Conservation (phyloP, 2,329 filamentous ascomycete species). For the Hirsutella thompsonii region DNA sequence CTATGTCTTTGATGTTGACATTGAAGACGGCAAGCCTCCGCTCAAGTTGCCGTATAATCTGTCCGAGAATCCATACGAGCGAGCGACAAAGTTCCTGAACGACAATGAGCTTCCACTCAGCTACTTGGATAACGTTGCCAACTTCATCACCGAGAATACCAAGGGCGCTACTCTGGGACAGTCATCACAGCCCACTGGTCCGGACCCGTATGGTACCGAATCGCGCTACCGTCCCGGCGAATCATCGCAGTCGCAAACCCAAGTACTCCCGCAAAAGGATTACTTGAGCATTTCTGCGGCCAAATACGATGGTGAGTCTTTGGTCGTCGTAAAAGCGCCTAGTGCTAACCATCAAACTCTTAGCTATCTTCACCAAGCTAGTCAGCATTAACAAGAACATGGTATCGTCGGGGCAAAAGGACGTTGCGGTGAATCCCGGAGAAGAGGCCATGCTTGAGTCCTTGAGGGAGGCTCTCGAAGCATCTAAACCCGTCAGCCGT, state of each 20-base stretch:
- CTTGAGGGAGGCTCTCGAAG: constrained; percentile 52
- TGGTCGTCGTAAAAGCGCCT: no score
- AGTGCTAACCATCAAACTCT: constrained; percentile 11
- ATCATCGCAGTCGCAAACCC: constrained; percentile 30
- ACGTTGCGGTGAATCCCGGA: constrained; percentile 57
- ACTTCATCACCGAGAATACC: constrained; percentile 85
- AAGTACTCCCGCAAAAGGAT: constrained; percentile 59
- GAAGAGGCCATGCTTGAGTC: constrained; percentile 51
- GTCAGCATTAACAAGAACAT: constrained; percentile 62
- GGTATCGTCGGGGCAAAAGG: constrained; percentile 58
- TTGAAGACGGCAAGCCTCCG: constrained; percentile 85
- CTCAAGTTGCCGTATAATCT: constrained; percentile 91
- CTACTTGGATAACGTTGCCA: constrained; percentile 83
- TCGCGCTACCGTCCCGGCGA: constrained; percentile 62
- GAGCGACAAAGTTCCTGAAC: constrained; percentile 79
- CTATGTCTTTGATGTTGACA: constrained; percentile 92
- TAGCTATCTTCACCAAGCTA: constrained; percentile 65
- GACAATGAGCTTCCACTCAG: constrained; percentile 78
- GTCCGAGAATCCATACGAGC: constrained; percentile 84
- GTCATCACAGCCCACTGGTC: constrained; percentile 32
- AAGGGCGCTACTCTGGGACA: constrained; percentile 74
- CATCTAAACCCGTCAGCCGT: constrained; percentile 32
- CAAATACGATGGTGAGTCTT: constrained; percentile 43
- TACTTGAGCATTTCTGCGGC: constrained; percentile 68
- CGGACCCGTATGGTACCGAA: constrained; percentile 69